Evolutionary conservation across 495 filamentous ascomycete genomes (phyloP).

Genomic region (Daldinia loculata): DNA sequence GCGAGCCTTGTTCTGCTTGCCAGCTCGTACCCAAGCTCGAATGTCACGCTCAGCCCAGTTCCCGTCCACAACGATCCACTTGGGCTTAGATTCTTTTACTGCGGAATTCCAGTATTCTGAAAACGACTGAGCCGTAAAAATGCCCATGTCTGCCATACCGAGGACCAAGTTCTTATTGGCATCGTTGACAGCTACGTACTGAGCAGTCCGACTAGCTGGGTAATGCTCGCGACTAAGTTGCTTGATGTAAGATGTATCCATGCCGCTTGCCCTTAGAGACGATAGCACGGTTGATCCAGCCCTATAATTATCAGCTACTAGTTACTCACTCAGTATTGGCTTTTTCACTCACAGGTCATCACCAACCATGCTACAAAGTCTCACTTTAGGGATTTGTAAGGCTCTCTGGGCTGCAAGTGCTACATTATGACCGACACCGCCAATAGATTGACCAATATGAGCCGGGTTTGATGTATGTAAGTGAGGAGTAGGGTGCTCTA

Average conservation of each 20-base stretch:
- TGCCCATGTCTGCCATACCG: conserved; percentile 94
- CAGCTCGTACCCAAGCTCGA: conserved; percentile 68
- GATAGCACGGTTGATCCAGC: conserved; percentile 75
- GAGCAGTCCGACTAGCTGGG: conserved; percentile 72
- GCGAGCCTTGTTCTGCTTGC: conserved; percentile 58
- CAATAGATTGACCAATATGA: conserved; percentile 78
- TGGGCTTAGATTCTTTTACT: conserved; percentile 64
- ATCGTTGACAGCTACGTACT: conserved; percentile 92
- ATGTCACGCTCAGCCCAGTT: conserved; percentile 77
- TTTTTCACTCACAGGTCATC: conserved; percentile 66
- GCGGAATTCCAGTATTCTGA: conserved; percentile 67
- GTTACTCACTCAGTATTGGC: neutral
- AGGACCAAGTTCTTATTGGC: conserved; percentile 78
- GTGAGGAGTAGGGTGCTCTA: conserved; percentile 55
- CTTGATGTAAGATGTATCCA: conserved; percentile 70
- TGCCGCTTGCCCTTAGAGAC: conserved; percentile 65
- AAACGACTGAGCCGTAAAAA: conserved; percentile 68
- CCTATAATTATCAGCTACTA: conserved; percentile 35
- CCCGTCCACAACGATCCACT: conserved; percentile 81
- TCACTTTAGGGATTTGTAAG: conserved; percentile 54
- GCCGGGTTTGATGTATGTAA: conserved; percentile 88
- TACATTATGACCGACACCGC: conserved; percentile 95
- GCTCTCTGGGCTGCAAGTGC: conserved; percentile 75
- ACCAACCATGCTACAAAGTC: conserved; percentile 79
- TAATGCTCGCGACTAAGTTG: conserved; percentile 58